These are phyloP conservation scores for Cymbidium sinense DNA, from an alignment of 106 monocot species.

Conservation along the genomic window DNA sequence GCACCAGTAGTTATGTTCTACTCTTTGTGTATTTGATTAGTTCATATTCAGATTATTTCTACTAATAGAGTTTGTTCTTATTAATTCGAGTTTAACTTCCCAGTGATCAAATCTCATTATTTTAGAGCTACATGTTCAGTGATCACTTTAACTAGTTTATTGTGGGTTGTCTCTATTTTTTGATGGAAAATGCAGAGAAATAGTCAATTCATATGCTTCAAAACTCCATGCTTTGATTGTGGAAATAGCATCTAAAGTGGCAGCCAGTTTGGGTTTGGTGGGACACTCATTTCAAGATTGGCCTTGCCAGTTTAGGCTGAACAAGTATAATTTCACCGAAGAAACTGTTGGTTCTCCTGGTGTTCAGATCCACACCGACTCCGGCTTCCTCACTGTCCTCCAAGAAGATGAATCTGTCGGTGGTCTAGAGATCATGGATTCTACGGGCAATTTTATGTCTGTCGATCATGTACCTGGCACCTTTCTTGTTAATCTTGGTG, in stretches of 20 bases:
- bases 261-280: conserved; percentile 39
- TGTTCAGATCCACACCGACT: conserved; percentile 55
- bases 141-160: neutral
- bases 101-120: neutral
- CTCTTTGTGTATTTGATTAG: neutral
- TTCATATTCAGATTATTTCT: neutral
- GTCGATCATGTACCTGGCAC: conserved; percentile 52
- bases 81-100: neutral
- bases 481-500: conserved; percentile 59
- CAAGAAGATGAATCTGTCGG: conserved; percentile 63
- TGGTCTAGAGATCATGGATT: conserved; percentile 56
- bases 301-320: conserved; percentile 50
- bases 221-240: conserved; percentile 32
- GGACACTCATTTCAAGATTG: conserved; percentile 31
- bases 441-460: conserved; percentile 19
- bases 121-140: neutral
- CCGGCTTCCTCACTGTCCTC: conserved; percentile 53
- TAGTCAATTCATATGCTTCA: conserved; percentile 30
- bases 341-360: conserved; percentile 45
- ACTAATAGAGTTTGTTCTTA: neutral
- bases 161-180: neutral
- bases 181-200: conserved; percentile 24
- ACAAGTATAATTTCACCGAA: conserved; percentile 45
- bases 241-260: conserved; percentile 33
- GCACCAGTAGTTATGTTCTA: neutral